Evolutionary conservation across 352 stramenopile species (phyloP).

Genomic region (Phytopythium litorale): DNA sequence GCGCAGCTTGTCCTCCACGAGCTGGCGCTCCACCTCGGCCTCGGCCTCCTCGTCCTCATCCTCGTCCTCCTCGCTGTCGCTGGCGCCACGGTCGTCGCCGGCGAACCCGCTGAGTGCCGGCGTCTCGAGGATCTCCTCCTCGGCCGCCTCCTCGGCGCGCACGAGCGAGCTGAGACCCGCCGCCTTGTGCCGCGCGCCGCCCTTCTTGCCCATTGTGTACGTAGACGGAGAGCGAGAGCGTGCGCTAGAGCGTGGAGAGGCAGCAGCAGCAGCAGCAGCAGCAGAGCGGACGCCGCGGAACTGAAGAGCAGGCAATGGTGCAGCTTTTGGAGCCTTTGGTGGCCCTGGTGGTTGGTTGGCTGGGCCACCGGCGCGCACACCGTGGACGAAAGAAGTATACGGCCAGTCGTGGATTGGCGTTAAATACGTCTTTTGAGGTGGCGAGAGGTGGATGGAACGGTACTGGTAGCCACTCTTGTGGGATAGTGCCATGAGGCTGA

Average conservation of each 20-base stretch:
- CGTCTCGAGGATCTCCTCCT: conserved; percentile 84
- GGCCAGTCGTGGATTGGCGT: background rate
- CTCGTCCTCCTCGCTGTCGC: conserved; percentile 37
- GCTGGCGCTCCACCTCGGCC: conserved; percentile 63
- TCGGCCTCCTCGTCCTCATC: conserved; percentile 51
- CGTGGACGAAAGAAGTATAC: conserved; percentile 1
- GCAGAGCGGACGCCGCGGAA: background rate
- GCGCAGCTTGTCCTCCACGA: conserved; percentile 65
- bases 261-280: background rate
- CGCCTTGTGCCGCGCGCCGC: conserved; percentile 22
- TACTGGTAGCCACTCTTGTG: background rate
- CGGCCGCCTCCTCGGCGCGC: conserved; percentile 63
- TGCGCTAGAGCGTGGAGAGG: background rate
- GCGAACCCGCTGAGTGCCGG: conserved; percentile 60
- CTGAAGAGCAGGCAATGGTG: background rate
- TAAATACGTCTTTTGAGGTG: background rate
- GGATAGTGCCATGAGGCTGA: too few relatives aligned
- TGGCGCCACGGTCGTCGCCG: conserved; percentile 7
- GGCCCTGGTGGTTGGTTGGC: conserved; percentile 2
- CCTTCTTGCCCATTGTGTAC: conserved; percentile 22
- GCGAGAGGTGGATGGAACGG: background rate
- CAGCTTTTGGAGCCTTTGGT: conserved; percentile 2
- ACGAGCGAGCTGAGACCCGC: conserved; percentile 52
- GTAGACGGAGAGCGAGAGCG: background rate
- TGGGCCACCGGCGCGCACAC: background rate